Conservation (phyloP, 805 yeast species). For the Yarrowia osloensis region DNA sequence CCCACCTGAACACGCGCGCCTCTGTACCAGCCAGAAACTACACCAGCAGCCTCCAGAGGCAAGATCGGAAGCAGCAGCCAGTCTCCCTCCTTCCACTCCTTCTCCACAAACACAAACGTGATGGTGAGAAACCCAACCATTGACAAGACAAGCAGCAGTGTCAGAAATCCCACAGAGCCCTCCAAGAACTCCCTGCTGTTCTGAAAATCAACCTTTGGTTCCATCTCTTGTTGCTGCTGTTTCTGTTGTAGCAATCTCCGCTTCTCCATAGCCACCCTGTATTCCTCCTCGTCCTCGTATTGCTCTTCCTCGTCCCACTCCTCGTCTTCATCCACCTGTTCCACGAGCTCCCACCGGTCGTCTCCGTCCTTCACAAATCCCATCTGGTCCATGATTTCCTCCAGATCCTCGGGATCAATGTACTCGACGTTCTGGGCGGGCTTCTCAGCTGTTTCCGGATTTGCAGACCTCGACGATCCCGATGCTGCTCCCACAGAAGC, state of each 20-base stretch:
- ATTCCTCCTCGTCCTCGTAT: slow-evolving; percentile 1
- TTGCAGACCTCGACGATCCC: background rate
- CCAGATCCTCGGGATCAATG: slow-evolving; percentile 13
- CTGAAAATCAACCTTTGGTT: background rate
- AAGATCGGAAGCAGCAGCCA: background rate
- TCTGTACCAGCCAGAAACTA: slow-evolving; percentile 6
- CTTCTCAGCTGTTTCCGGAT: background rate
- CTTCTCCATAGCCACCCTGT: background rate
- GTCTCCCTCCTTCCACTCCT: slow-evolving; percentile 24
- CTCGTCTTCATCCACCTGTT: background rate
- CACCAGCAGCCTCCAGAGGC: slow-evolving; percentile 5
- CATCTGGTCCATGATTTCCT: slow-evolving; percentile 24
- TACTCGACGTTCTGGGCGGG: background rate
- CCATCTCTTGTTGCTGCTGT: background rate
- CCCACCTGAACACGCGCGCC: background rate
- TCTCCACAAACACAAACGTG: slow-evolving; percentile 21
- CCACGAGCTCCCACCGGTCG: slow-evolving; percentile 14
- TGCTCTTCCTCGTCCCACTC: background rate
- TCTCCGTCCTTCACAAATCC: slow-evolving; percentile 1
- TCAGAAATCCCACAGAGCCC: slow-evolving; percentile 21
- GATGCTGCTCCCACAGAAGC: background rate
- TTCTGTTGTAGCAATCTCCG: background rate
- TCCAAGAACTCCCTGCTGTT: slow-evolving; percentile 20
- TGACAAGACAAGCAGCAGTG: background rate
- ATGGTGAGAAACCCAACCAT: slow-evolving; percentile 23